These are phyloP conservation scores for Fusarium sp. DNA, from an alignment of 2,329 filamentous ascomycete species.

Conservation along the genomic window DNA sequence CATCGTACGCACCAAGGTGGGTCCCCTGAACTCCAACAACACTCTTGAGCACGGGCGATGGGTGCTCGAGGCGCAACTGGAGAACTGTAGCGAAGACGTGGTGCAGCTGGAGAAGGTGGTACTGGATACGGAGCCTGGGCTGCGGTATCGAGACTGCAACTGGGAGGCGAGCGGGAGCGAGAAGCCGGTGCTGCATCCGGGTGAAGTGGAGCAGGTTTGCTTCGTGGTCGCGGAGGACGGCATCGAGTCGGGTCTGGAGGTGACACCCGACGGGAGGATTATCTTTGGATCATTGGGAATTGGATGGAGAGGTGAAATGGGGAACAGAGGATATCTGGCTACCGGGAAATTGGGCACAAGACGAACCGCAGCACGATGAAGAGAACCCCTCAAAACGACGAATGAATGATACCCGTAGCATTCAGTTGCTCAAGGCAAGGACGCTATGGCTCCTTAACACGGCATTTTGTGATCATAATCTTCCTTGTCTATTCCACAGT, in stretches of 20 bases:
- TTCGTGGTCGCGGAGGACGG: slow-evolving; percentile 63
- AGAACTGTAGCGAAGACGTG: slow-evolving; percentile 88
- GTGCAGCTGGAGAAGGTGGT: slow-evolving; percentile 78
- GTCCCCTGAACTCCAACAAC: slow-evolving; percentile 59
- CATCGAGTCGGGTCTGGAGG: slow-evolving; percentile 48
- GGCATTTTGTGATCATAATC: not conserved
- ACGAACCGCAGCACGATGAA: slow-evolving; percentile 49
- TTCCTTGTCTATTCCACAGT: not conserved
- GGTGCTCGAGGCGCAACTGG: slow-evolving; percentile 91
- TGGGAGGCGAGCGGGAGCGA: slow-evolving; percentile 57
- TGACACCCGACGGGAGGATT: slow-evolving; percentile 65
- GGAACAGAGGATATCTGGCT: slow-evolving; percentile 84
- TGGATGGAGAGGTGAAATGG: slow-evolving; percentile 90
- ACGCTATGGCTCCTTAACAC: not conserved
- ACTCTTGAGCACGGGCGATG: slow-evolving; percentile 58
- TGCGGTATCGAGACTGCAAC: slow-evolving; percentile 65
- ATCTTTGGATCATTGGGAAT: slow-evolving; percentile 85
- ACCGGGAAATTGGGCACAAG: slow-evolving; percentile 79
- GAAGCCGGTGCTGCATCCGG: slow-evolving; percentile 67
- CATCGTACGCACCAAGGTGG: slow-evolving; percentile 90
- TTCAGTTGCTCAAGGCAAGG: not conserved
- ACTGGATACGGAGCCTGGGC: slow-evolving; percentile 62
- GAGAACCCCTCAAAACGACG: not conserved
- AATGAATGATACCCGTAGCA: slow-evolving; percentile 12
- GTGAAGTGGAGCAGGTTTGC: slow-evolving; percentile 73